Base-by-base conservation (phyloP, 345 rosid genomes). In the Rhizophora apiculata region DNA sequence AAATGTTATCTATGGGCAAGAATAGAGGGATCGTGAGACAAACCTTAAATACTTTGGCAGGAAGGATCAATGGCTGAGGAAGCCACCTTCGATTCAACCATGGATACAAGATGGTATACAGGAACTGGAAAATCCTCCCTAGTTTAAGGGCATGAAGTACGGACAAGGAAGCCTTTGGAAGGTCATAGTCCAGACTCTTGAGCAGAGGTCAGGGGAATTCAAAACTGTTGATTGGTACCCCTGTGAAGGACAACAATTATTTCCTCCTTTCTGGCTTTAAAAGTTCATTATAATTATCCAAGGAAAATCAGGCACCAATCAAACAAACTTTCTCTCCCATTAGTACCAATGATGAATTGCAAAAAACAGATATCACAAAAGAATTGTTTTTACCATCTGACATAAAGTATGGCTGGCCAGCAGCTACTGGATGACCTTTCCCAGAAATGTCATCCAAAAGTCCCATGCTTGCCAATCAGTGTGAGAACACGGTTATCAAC, bases 11-110 rank as follows among this genome's bases (percentile, higher is more conserved):
- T 13, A 3, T 43, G 18, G 19, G 19, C 49, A 43, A 43, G 5
- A 43, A 43, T 2, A 43, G 18, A 43, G 49, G 18, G 49, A 39
- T 39, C 56, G 55, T 53, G 32, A 80, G 57, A 62, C 78, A 60
- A 68, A 89, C 98, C 96, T 91, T 91, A 74, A 85, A 84, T 31
- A 94, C 96, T 86, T 91, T 95, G 39, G 95, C 90, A 4, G 98
- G 97, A 81, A 94, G 93, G 60, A 89, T 74, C 16, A 89, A 52
- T 4, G 97, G 97, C 69, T 83, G 86, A 46, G 96, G 98, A 86
- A 94, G 84, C 98, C 97, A 91, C 85, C 87, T 55, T 36, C 62
- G 63, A 55, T 91, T 81, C 81, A 94, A 80, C 91, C 91, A 91
- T 26, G 96, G 98, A 76, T 89, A 91, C 31, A 91, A 64, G 11